Base-by-base conservation (phyloP, 345 rosid genomes). In the Eucalyptus cloeziana region DNA sequence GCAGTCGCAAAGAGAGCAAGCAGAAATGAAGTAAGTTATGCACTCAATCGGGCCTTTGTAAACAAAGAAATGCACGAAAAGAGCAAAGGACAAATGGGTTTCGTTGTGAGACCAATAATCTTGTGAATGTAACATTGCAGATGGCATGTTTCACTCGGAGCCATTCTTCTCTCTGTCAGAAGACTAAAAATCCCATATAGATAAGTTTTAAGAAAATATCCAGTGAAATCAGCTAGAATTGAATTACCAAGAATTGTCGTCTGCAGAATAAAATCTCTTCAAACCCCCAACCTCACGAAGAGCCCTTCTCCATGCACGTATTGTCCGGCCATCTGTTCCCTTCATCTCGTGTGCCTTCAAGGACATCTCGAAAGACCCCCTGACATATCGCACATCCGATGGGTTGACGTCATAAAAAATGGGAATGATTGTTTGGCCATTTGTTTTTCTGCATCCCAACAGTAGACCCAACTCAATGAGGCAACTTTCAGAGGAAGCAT, bases 21-120 rank as follows among this genome's bases (percentile, higher is more conserved):
- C 10, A 4, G 37, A 64, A 4, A 64, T 1, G 2, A 4, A 1
- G 0, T n/a, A 0, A 3, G 0, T 14, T 14, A 4, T 30, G 3
- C 37, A 30, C 71, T 30, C 33, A 30, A 62, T 62, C 1, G 33
- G 17, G 17, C 71, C 2, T 1, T 4, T 3, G 3, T n/a, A 7
- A 40, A 40, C 43, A 5, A 13, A 62, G 37, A 9, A 62, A 62
- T 1, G 0, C 71, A 30, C 0, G 2, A 62, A 62, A 62, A 62
- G 33, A 62, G 5, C 4, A 1, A 60, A 13, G 2, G 33, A 62
- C 33, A 4, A 1, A 4, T 30, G 5, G 71, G 71, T 62, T 62
- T 62, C 33, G 4, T 27, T 27, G 69, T 1, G 31, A 2, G 19
- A 62, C 1, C 19, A 13, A 3, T 30, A 60, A 62, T 13, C 71